These are phyloP conservation scores for Dactylellina leptospora DNA, from an alignment of 2,329 filamentous ascomycete species.

Conservation along the genomic window DNA sequence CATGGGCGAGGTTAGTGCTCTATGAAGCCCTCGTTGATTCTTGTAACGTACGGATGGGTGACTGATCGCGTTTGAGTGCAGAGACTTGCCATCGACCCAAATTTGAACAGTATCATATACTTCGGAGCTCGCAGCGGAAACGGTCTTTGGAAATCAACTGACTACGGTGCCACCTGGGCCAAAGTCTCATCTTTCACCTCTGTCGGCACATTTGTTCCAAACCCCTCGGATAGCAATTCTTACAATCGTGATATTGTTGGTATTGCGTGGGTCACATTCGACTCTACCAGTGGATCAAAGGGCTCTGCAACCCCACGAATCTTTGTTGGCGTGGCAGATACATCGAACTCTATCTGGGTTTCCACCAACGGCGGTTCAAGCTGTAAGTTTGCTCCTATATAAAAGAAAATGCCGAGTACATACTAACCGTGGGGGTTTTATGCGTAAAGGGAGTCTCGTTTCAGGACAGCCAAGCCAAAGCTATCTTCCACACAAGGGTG, in stretches of 20 bases:
- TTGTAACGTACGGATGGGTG: too few relatives aligned
- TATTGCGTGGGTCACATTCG: conserved; percentile 67
- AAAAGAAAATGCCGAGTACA: neutral
- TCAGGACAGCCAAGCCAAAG: conserved; percentile 63
- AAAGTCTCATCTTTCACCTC: conserved; percentile 67
- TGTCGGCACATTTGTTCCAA: conserved; percentile 64
- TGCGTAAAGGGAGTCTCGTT: conserved; percentile 61
- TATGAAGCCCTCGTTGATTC: neutral
- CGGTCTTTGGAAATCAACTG: conserved; percentile 69
- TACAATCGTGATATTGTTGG: conserved; percentile 65
- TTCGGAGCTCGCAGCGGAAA: conserved; percentile 70
- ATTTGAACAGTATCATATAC: conserved; percentile 68
- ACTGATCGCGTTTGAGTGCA: neutral
- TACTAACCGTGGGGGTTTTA: neutral
- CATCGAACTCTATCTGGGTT: conserved; percentile 65
- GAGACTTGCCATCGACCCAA: conserved; percentile 68
- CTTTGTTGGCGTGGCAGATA: conserved; percentile 67
- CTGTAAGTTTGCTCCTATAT: conserved; percentile 59
- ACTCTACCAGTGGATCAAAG: conserved; percentile 63
- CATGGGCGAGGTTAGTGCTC: conserved; percentile 62
- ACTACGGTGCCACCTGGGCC: conserved; percentile 66
- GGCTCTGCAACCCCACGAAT: conserved; percentile 67
- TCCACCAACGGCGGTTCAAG: conserved; percentile 67
- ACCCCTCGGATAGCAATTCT: conserved; percentile 63
- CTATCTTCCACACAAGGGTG: conserved; percentile 67